Percentiles rank a stretch among this genome's conserved stretches.
Evolutionary conservation across 345 rosid genomes (phyloP).

Genomic region (Populus deltoides): DNA sequence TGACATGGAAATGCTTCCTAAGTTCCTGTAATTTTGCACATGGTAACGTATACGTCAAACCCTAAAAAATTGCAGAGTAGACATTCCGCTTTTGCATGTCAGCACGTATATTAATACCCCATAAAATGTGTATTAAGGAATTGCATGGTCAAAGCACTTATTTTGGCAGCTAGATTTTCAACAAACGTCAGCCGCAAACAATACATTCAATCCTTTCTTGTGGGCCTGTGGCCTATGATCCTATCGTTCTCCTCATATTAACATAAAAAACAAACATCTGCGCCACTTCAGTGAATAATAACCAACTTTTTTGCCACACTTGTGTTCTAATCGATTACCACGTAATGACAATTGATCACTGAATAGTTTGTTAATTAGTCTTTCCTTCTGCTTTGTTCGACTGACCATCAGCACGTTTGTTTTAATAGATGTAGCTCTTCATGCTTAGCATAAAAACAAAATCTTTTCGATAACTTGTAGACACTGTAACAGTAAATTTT

Average conservation of each 20-base stretch:
- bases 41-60: background rate
- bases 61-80: slow-evolving; percentile 7
- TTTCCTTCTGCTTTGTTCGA: background rate
- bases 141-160: slow-evolving; percentile 13
- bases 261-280: background rate
- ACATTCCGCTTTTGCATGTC: slow-evolving; percentile 10
- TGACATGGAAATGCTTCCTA: background rate
- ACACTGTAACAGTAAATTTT: background rate
- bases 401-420: background rate
- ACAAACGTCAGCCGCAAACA: background rate
- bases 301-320: background rate
- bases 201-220: background rate
- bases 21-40: background rate
- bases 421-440: background rate
- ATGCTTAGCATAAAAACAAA: background rate
- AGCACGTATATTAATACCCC: background rate
- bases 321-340: background rate
- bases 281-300: background rate
- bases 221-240: background rate
- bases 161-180: background rate
- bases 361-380: no score
- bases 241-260: background rate
- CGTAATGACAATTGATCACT: background rate
- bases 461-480: background rate
- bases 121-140: background rate